Evolutionary conservation across 1,284 basidiomycete species (phyloP).

Genomic region (Coniferiporia sulphurascens): DNA sequence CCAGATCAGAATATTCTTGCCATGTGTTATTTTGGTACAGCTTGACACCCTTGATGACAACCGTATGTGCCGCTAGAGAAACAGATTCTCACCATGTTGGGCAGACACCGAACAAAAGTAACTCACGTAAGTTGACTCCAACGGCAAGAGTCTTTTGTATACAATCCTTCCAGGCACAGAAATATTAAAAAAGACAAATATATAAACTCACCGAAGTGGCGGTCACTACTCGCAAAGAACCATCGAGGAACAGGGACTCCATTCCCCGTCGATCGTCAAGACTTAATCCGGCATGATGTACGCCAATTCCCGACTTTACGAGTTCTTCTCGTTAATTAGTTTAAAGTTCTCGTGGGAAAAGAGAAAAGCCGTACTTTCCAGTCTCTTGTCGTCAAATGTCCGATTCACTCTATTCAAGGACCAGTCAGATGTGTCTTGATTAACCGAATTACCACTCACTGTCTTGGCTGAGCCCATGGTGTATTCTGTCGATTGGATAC

Average conservation of each 20-base stretch:
- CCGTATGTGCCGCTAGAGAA: constrained; percentile 65
- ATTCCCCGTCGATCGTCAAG: constrained; percentile 64
- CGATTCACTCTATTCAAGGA: constrained; percentile 35
- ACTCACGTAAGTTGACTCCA: constrained; percentile 81
- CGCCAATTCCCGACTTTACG: constrained; percentile 64
- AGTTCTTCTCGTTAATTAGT: constrained; percentile 40
- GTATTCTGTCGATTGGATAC: constrained; percentile 44
- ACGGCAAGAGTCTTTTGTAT: constrained; percentile 71
- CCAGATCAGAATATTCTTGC: constrained; percentile 76
- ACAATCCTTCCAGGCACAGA: constrained; percentile 16
- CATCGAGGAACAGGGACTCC: constrained; percentile 68
- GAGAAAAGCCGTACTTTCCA: constrained; percentile 42
- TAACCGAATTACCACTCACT: constrained; percentile 32
- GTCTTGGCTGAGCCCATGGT: constrained; percentile 58
- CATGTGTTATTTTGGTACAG: constrained; percentile 59
- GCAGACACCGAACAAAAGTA: constrained; percentile 11
- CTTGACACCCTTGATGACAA: constrained; percentile 79
- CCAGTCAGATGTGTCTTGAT: background rate
- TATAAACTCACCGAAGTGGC: constrained; percentile 61
- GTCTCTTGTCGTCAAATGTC: constrained; percentile 56
- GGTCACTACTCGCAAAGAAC: constrained; percentile 61
- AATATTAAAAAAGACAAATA: background rate
- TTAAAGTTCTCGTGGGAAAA: constrained; percentile 4
- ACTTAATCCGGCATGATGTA: constrained; percentile 84
- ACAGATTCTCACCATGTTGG: constrained; percentile 13